Percentiles rank a stretch among this genome's conserved stretches.
These are phyloP conservation scores for Solanum chiquidenum DNA, from an alignment of 257 asterid species.

Conservation along the genomic window DNA sequence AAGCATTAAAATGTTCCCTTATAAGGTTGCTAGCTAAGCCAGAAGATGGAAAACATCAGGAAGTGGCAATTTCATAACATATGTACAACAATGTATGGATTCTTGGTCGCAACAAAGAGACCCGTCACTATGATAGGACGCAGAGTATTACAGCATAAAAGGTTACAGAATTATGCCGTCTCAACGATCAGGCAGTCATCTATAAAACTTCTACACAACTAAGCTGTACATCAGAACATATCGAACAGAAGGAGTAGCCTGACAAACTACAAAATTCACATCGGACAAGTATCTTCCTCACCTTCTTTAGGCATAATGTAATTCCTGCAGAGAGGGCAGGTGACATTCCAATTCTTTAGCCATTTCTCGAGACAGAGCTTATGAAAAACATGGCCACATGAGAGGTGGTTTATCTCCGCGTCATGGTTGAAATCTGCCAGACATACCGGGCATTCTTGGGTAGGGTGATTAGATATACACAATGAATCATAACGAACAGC, in stretches of 20 bases:
- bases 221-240: constrained; percentile 25
- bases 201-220: constrained; percentile 14
- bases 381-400: constrained; percentile 87
- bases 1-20: neutral
- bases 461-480: constrained; percentile 6
- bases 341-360: constrained; percentile 69
- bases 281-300: constrained; percentile 61
- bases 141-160: neutral
- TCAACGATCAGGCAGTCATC: neutral
- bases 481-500: constrained; percentile 46
- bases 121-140: constrained; percentile 5
- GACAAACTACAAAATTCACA: constrained; percentile 32
- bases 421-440: constrained; percentile 48
- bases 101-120: neutral
- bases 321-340: constrained; percentile 87
- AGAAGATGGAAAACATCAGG: neutral
- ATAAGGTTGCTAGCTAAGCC: neutral
- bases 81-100: neutral
- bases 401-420: constrained; percentile 53
- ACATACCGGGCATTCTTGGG: constrained; percentile 72
- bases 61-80: neutral
- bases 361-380: constrained; percentile 65
- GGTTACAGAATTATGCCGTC: neutral
- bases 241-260: neutral
- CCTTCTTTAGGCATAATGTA: constrained; percentile 54